phyloP scores from a whole-genome alignment of 306 rosid species.

The Cyclanthera cordifolia region DNA sequence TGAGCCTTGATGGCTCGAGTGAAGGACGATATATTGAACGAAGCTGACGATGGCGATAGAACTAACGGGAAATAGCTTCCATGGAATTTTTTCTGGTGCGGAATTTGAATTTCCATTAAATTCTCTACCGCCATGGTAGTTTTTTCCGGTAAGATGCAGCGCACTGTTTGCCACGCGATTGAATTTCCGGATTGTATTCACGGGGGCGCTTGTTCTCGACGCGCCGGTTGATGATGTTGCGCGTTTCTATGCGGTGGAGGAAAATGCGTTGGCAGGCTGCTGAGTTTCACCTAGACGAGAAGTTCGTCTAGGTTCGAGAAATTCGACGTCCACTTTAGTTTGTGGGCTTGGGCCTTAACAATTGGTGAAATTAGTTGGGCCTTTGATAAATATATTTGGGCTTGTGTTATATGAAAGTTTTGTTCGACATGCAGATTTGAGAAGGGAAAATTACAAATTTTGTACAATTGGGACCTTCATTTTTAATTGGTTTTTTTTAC shows the following conservation, averaged over 20 bases:
- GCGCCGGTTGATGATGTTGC: background rate
- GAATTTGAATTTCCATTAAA: conserved; percentile 37
- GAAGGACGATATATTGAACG: conserved; percentile 17
- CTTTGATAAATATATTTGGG: background rate
- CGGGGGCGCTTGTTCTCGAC: conserved; percentile 1
- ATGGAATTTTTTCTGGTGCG: conserved; percentile 38
- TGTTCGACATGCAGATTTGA: background rate
- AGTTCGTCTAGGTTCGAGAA: background rate
- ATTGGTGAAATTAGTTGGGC: background rate
- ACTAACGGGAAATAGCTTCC: conserved; percentile 44
- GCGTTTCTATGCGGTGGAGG: background rate
- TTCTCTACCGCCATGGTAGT: conserved; percentile 14
- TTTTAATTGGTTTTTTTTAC: too few species aligned
- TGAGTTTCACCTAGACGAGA: background rate
- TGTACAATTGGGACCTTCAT: too few species aligned
- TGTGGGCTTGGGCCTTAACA: background rate
- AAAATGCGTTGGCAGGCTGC: background rate
- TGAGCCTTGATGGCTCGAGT: conserved; percentile 35
- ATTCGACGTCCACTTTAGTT: background rate
- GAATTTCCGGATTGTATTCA: background rate
- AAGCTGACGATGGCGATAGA: conserved; percentile 22
- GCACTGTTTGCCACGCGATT: background rate
- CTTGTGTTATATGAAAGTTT: background rate
- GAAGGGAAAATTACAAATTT: background rate
- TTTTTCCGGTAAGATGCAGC: background rate